Evolutionary conservation across 768 basidiomycete genomes (phyloP).

Genomic region (Rhodotorula taiwanensis): DNA sequence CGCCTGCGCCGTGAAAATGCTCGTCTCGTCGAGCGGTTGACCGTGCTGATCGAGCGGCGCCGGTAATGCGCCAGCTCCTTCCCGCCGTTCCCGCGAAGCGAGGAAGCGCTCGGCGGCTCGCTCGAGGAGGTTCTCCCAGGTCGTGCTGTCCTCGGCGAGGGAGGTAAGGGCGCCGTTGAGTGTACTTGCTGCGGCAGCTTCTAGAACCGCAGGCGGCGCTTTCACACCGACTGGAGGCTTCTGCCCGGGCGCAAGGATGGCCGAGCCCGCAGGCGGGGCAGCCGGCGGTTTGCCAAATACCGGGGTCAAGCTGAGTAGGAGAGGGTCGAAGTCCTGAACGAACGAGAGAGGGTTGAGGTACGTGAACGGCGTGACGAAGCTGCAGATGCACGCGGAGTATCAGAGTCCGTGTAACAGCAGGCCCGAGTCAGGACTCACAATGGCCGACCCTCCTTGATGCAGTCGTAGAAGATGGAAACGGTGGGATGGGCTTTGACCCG

Average conservation of each 20-base stretch:
- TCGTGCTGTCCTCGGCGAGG: neutral
- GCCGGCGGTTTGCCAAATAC: slow-evolving; percentile 9
- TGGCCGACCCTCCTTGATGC: slow-evolving; percentile 11
- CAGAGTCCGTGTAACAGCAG: neutral
- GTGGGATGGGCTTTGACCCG: slow-evolving; percentile 10
- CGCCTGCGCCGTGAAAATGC: slow-evolving; percentile 3
- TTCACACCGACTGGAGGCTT: neutral
- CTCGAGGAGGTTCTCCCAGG: neutral
- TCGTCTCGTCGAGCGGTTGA: neutral
- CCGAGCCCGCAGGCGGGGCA: slow-evolving; percentile 6
- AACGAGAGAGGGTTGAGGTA: slow-evolving; percentile 15
- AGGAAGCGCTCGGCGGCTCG: neutral
- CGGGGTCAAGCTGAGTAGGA: slow-evolving; percentile 2
- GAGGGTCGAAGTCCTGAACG: slow-evolving; percentile 24
- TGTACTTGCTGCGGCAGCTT: neutral
- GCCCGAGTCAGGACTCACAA: neutral
- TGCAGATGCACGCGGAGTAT: neutral
- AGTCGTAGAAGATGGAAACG: slow-evolving; percentile 20
- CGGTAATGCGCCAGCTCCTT: neutral
- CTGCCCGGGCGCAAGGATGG: slow-evolving; percentile 22
- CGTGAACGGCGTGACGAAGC: slow-evolving; percentile 14
- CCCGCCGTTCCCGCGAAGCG: neutral
- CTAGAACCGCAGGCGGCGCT: neutral
- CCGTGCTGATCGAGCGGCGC: neutral
- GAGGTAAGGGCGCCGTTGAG: neutral